phyloP scores from a whole-genome alignment of 1,139 yeast species.

The Spathaspora sp. region DNA sequence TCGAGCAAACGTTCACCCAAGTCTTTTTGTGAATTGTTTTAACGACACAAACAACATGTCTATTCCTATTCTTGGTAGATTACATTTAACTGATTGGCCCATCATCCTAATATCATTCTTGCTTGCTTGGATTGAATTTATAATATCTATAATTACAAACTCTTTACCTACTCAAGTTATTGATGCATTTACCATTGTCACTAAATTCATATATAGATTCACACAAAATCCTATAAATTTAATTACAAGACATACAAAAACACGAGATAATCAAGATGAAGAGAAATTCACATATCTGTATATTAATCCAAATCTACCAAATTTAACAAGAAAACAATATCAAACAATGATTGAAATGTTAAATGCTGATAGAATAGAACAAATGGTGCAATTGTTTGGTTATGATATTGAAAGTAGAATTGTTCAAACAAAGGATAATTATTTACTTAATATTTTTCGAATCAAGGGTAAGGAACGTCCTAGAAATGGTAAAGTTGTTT shows the following conservation, averaged over 20 bases:
- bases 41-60: conserved; percentile 25
- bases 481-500: conserved; percentile 53
- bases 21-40: too few species aligned
- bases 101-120: conserved; percentile 33
- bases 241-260: conserved; percentile 14
- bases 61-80: conserved; percentile 40
- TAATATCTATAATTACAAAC: conserved; percentile 32
- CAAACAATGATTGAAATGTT: conserved; percentile 32
- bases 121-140: conserved; percentile 43
- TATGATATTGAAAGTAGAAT: conserved; percentile 40
- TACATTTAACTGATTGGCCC: conserved; percentile 37
- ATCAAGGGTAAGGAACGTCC: conserved; percentile 16
- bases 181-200: conserved; percentile 26
- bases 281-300: conserved; percentile 15
- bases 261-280: conserved; percentile 11
- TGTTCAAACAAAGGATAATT: conserved; percentile 39
- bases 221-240: conserved; percentile 32
- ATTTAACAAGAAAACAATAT: conserved; percentile 22
- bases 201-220: conserved; percentile 28
- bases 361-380: conserved; percentile 32
- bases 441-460: conserved; percentile 37
- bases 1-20: neutral
- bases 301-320: conserved; percentile 12
- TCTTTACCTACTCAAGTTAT: conserved; percentile 35
- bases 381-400: conserved; percentile 40